A percentile compares a stretch with the other conserved stretches of the same genome.
phyloP scores from a whole-genome alignment of 768 basidiomycete genomes.

The Trametes cubensis region DNA sequence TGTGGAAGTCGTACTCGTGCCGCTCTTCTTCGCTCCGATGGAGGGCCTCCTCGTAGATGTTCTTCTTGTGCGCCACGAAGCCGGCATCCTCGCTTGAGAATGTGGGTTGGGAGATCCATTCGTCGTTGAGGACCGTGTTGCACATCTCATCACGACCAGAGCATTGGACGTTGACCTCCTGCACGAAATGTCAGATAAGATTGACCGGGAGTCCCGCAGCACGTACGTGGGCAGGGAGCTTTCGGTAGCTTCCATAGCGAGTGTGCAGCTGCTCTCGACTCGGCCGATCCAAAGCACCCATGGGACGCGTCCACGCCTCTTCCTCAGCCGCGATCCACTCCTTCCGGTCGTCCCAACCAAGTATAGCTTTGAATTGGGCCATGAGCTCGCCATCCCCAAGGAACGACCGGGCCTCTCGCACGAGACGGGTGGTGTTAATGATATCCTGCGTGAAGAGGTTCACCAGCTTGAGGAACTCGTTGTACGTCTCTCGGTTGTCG shows the following conservation, averaged over 20 bases:
- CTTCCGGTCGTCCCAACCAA: conserved; percentile 82
- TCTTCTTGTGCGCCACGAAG: conserved; percentile 90
- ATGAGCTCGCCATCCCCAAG: conserved; percentile 75
- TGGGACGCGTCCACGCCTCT: conserved; percentile 35
- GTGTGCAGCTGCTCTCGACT: conserved; percentile 68
- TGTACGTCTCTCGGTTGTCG: conserved; percentile 76
- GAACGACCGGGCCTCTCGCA: conserved; percentile 80
- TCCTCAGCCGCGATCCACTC: conserved; percentile 39
- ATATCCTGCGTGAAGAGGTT: conserved; percentile 95
- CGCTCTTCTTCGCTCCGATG: conserved; percentile 97
- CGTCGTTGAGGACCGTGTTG: conserved; percentile 93
- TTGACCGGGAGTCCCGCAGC: not conserved
- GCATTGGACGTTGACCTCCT: conserved; percentile 89
- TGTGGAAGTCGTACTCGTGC: conserved; percentile 98
- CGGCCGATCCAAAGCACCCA: conserved; percentile 40
- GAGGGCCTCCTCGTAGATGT: conserved; percentile 93
- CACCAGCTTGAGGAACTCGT: conserved; percentile 93
- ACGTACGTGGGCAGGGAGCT: conserved; percentile 77
- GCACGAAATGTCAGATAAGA: no score
- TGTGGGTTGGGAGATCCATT: conserved; percentile 97
- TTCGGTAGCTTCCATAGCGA: conserved; percentile 88
- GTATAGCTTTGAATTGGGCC: conserved; percentile 79
- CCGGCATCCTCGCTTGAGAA: conserved; percentile 95
- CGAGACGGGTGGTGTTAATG: conserved; percentile 82
- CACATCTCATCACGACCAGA: conserved; percentile 98